Percentiles rank a stretch among this genome's conserved stretches.
Conservation (phyloP, 768 basidiomycete genomes). For the Hygrophorus pudorinus region DNA sequence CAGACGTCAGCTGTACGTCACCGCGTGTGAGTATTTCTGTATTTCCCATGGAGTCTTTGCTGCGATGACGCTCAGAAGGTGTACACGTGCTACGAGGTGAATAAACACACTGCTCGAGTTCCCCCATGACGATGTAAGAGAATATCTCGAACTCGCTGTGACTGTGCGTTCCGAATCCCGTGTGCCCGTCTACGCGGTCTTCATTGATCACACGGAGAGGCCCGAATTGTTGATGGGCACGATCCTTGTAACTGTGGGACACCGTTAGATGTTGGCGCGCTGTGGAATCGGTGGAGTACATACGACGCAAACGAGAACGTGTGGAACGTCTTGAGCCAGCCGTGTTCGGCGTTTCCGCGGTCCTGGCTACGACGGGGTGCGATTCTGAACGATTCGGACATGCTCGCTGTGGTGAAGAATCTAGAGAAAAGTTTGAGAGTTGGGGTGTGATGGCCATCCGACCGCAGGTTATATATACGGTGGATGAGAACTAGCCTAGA, state of each 20-base stretch:
- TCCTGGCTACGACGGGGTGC: slow-evolving; percentile 47
- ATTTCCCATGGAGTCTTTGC: slow-evolving; percentile 90
- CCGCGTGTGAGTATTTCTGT: slow-evolving; percentile 83
- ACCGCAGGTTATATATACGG: too few relatives aligned
- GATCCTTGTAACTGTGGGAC: slow-evolving; percentile 46
- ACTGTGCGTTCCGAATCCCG: slow-evolving; percentile 80
- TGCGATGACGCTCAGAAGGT: slow-evolving; percentile 16
- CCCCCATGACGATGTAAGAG: slow-evolving; percentile 72
- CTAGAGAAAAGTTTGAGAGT: too few relatives aligned
- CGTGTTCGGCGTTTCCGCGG: slow-evolving; percentile 69
- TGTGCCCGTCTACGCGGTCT: slow-evolving; percentile 65
- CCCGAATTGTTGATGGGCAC: slow-evolving; percentile 51
- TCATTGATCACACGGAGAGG: slow-evolving; percentile 87
- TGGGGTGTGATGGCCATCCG: too few relatives aligned
- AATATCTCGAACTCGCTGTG: slow-evolving; percentile 90
- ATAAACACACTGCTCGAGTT: slow-evolving; percentile 65
- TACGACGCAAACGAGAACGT: slow-evolving; percentile 71
- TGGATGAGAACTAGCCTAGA: too few relatives aligned
- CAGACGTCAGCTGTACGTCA: slow-evolving; percentile 83
- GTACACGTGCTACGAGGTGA: not conserved
- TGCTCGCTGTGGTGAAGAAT: too few relatives aligned
- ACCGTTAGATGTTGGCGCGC: not conserved
- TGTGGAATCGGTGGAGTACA: slow-evolving; percentile 18
- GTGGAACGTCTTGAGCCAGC: slow-evolving; percentile 83
- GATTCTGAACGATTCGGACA: slow-evolving; percentile 22